Evolutionary conservation across 495 filamentous ascomycete species (phyloP), one percentile per base, ranked within the genome.

Genomic region (Trichoderma gamsii): DNA sequence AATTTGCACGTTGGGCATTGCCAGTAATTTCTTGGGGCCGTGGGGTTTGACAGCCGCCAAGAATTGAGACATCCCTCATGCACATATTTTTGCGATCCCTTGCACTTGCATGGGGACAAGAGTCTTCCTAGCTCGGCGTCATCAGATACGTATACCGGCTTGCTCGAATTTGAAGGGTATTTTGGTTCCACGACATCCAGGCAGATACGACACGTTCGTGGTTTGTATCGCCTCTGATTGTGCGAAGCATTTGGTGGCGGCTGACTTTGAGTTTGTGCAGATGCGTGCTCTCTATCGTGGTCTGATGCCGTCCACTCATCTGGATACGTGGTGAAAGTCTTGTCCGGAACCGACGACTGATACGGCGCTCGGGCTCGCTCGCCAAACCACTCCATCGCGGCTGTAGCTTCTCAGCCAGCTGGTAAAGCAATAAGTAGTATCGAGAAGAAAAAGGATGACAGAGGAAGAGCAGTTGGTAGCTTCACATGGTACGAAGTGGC

Each of bases 101-200:
- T 94, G 81, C 95, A 99, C 77, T 88, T 87, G 82, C 95, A 99
- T 5, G 95, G 95, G 35, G 91, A 89, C 64, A 99, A 83, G n/a
- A 99, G 81, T 6, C 92, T 89, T 49, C 92, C 93, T 43, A 85
- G 79, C 67, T 90, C 85, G n/a, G 88, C 86, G 71, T 88, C 91
- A 64, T 85, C 80, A 1, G 92, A 94, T 18, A 89, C 84, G 72
- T 97, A 97, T 67, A 84, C 84, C 49, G 92, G 87, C 66, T 86
- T 78, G 59, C 87, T 83, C 66, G 94, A 77, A 27, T 86, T 83
- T 64, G 88, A 80, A 56, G 92, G 84, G 71, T 88, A 89, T 13
- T 91, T 94, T 3, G 93, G 91, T 43, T 87, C 78, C 32, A 97
- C 91, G 1, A 83, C 88, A 70, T 97, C 95, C 63, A 97, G 82